Evolutionary conservation across 1,284 basidiomycete genomes (phyloP).

Genomic region (Athelia psychrophila): DNA sequence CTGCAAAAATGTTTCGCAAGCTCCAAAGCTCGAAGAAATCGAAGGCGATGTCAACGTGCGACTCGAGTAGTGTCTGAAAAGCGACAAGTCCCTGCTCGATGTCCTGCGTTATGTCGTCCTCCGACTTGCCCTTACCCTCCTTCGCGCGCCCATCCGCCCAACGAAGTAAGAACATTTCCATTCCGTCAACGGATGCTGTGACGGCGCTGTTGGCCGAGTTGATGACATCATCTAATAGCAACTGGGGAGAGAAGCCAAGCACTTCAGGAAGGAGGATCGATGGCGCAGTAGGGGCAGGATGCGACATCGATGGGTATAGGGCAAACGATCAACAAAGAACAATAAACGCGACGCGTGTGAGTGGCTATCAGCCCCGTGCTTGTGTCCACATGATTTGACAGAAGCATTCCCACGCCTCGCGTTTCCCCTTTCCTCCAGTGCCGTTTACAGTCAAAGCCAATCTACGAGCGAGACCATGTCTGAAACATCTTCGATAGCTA

Average conservation of each 20-base stretch:
- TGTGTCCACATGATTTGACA: too few species aligned
- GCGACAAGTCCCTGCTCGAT: slow-evolving; percentile 72
- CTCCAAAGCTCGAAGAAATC: slow-evolving; percentile 82
- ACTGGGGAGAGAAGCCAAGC: slow-evolving; percentile 64
- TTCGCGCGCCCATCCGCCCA: slow-evolving; percentile 51
- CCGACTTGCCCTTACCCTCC: slow-evolving; percentile 34
- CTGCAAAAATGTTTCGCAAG: slow-evolving; percentile 71
- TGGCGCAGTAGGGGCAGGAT: not conserved
- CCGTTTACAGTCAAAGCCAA: too few species aligned
- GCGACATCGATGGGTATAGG: not conserved
- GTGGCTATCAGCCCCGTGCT: too few species aligned
- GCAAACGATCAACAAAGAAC: too few species aligned
- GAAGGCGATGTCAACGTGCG: slow-evolving; percentile 76
- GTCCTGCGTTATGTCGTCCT: slow-evolving; percentile 63
- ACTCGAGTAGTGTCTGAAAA: slow-evolving; percentile 74
- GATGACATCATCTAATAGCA: slow-evolving; percentile 67
- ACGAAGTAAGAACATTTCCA: slow-evolving; percentile 70
- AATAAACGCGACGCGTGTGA: too few species aligned
- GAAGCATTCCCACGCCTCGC: too few species aligned
- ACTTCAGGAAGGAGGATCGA: slow-evolving; percentile 56
- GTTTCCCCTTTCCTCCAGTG: too few species aligned
- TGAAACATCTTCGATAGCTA: too few species aligned
- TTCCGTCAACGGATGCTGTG: slow-evolving; percentile 66
- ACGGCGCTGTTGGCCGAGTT: slow-evolving; percentile 68
- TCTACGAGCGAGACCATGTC: too few species aligned